phyloP scores from a whole-genome alignment of 768 basidiomycete species.

The Serendipita vermifera region DNA sequence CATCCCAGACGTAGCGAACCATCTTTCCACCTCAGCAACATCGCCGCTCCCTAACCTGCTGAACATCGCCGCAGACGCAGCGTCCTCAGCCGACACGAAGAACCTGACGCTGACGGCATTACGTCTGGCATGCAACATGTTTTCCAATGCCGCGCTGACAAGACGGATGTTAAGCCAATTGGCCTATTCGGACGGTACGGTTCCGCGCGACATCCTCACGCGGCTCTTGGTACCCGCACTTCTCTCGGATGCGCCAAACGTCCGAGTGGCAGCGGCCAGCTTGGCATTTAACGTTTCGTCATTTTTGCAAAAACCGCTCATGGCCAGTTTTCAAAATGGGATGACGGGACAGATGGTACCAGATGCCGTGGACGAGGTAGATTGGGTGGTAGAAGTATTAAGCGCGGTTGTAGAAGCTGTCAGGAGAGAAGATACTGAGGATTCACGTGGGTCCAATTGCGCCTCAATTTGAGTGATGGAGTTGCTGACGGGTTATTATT shows the following conservation, averaged over 20 bases:
- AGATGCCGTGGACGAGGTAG: constrained; percentile 35
- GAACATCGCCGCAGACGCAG: constrained; percentile 20
- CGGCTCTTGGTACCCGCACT: constrained; percentile 50
- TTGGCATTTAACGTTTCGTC: constrained; percentile 64
- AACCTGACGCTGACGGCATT: constrained; percentile 54
- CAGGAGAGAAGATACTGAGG: constrained; percentile 58
- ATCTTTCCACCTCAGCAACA: constrained; percentile 30
- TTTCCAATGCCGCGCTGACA: constrained; percentile 34
- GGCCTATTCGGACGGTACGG: constrained; percentile 16
- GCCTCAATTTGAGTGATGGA: neutral
- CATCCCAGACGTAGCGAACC: constrained; percentile 38
- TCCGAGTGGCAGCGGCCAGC: constrained; percentile 71
- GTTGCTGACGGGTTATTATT: neutral
- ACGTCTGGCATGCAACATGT: constrained; percentile 55
- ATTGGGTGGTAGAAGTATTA: constrained; percentile 76
- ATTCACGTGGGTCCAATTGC: constrained; percentile 51
- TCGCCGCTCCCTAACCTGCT: constrained; percentile 29
- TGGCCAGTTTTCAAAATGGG: constrained; percentile 30
- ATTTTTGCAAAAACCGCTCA: constrained; percentile 47
- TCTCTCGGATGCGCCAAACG: constrained; percentile 49
- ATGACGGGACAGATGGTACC: constrained; percentile 14
- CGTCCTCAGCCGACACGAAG: constrained; percentile 25
- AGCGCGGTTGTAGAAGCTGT: constrained; percentile 76
- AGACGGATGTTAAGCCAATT: constrained; percentile 27
- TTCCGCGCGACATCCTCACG: constrained; percentile 31